These are phyloP conservation scores for Chlorella ohadii DNA, from an alignment of 139 green algal genomes.

Conservation along the genomic window DNA sequence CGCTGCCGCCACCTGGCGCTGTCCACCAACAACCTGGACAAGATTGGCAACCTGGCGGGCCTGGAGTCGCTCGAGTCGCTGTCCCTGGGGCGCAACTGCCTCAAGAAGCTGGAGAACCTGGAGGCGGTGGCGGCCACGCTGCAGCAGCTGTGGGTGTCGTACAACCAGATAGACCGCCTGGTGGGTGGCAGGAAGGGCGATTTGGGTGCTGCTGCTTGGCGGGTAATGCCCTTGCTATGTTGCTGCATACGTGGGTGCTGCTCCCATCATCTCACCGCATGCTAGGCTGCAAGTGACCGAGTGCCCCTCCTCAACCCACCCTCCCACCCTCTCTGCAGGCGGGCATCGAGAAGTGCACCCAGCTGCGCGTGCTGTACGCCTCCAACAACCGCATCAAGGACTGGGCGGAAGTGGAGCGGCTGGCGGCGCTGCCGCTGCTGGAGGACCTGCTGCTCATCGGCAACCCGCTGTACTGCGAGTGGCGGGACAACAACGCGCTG, in stretches of 20 bases:
- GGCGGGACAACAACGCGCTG: constrained; percentile 66
- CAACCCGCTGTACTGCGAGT: constrained; percentile 90
- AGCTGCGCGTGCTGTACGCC: constrained; percentile 85
- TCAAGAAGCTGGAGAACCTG: constrained; percentile 97
- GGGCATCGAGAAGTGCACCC: constrained; percentile 83
- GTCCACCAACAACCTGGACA: constrained; percentile 97
- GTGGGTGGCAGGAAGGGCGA: constrained; percentile 33
- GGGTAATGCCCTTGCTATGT: too few species aligned
- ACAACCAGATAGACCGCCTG: constrained; percentile 93
- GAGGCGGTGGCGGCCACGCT: constrained; percentile 89
- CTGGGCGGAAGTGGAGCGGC: constrained; percentile 82
- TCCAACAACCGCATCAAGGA: constrained; percentile 91
- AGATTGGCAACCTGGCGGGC: constrained; percentile 83
- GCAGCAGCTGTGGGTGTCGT: constrained; percentile 94
- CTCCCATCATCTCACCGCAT: too few species aligned
- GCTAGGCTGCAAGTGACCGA: background rate
- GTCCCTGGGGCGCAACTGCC: constrained; percentile 89
- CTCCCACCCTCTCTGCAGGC: constrained; percentile 46
- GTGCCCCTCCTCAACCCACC: background rate
- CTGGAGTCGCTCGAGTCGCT: constrained; percentile 86
- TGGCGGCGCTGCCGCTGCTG: constrained; percentile 71
- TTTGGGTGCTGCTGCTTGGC: background rate
- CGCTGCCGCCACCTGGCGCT: constrained; percentile 91
- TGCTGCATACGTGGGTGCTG: too few species aligned
- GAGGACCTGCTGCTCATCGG: constrained; percentile 89